These are phyloP conservation scores for Tagetes erecta DNA, from an alignment of 129 eudicot genomes.

Conservation along the genomic window DNA sequence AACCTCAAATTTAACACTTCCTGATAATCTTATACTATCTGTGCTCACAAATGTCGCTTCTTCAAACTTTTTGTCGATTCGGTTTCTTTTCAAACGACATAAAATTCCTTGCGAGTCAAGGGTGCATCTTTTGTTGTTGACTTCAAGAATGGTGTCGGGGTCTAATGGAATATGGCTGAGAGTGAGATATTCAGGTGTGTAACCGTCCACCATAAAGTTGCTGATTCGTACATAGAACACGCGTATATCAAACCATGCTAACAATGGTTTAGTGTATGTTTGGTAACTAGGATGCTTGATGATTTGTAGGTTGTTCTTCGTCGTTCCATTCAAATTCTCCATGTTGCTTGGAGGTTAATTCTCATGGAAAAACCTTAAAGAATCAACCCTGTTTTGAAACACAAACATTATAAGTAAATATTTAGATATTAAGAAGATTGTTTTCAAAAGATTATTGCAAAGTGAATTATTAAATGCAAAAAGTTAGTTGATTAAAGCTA, in stretches of 20 bases:
- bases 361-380: conserved; percentile 37
- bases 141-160: conserved; percentile 77
- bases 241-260: conserved; percentile 69
- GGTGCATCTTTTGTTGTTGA: conserved; percentile 63
- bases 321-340: conserved; percentile 36
- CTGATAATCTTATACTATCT: conserved; percentile 64
- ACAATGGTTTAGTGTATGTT: conserved; percentile 40
- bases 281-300: conserved; percentile 55
- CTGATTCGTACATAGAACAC: conserved; percentile 79
- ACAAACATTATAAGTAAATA: background rate
- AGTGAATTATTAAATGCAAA: no score
- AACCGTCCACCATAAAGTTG: conserved; percentile 59
- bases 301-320: conserved; percentile 52
- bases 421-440: background rate
- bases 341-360: conserved; percentile 25
- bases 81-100: conserved; percentile 57
- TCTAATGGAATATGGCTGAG: conserved; percentile 64
- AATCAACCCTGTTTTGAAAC: conserved; percentile 31
- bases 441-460: no score
- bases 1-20: conserved; percentile 82
- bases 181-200: conserved; percentile 64
- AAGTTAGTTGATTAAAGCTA: no score
- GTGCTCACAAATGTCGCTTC: conserved; percentile 90
- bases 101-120: conserved; percentile 59
- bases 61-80: conserved; percentile 72